Evolutionary conservation across 2,329 filamentous ascomycete genomes (phyloP).

Genomic region (Fusarium sororula): DNA sequence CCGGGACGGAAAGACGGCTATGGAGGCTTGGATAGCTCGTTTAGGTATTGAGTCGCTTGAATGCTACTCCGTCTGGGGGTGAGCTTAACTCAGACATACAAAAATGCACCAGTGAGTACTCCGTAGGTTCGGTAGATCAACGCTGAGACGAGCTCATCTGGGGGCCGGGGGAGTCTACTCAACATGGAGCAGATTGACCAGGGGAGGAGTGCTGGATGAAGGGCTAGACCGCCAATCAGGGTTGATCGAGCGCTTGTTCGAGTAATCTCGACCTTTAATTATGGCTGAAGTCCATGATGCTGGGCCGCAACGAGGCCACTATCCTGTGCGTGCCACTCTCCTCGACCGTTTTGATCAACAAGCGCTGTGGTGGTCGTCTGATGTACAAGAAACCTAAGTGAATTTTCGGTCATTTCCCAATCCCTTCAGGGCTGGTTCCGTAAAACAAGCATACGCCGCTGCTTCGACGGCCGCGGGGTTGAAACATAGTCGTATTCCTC

Average conservation of each 20-base stretch:
- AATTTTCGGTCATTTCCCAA: not conserved
- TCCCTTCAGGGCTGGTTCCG: not conserved
- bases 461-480: not conserved
- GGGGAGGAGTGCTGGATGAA: not conserved
- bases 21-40: constrained; percentile 12
- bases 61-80: constrained; percentile 3
- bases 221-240: constrained; percentile 1
- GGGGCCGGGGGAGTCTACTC: not conserved
- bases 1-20: constrained; percentile 34
- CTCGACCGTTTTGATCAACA: not conserved
- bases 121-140: constrained; percentile 31
- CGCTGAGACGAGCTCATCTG: constrained; percentile 1
- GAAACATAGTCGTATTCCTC: not conserved
- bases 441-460: not conserved
- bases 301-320: constrained; percentile 5
- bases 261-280: constrained; percentile 2
- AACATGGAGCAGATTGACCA: not conserved
- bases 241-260: not conserved
- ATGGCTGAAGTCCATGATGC: not conserved
- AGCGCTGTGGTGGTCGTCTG: not conserved
- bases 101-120: not conserved
- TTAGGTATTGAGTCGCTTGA: not conserved
- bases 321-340: not conserved
- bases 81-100: not conserved
- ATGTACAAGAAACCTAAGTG: not conserved